These are phyloP conservation scores for Xylariaceae sp. DNA, from an alignment of 2,329 filamentous ascomycete species.

Conservation along the genomic window DNA sequence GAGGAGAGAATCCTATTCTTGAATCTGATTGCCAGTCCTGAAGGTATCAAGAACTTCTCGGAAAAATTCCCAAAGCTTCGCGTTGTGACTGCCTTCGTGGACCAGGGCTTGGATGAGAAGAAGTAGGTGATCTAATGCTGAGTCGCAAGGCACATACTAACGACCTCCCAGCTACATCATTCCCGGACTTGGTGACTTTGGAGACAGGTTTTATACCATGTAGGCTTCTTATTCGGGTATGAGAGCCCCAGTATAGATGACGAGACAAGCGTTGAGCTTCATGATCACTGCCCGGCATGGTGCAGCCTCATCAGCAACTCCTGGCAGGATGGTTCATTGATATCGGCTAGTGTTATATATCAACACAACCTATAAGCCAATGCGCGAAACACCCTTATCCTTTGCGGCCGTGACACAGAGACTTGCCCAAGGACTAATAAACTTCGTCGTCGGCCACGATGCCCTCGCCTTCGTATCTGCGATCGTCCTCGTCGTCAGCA, in stretches of 20 bases:
- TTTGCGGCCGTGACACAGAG: too few relatives aligned
- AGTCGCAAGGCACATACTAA: slow-evolving; percentile 24
- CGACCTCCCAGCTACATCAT: slow-evolving; percentile 73
- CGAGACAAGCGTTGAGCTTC: too few relatives aligned
- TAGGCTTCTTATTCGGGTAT: too few relatives aligned
- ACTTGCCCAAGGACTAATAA: slow-evolving; percentile 38
- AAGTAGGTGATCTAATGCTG: slow-evolving; percentile 55
- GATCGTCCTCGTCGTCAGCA: slow-evolving; percentile 43
- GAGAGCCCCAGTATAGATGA: too few relatives aligned
- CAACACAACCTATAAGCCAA: too few relatives aligned
- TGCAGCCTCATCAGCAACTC: too few relatives aligned
- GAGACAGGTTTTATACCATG: slow-evolving; percentile 91
- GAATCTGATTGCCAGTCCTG: slow-evolving; percentile 94
- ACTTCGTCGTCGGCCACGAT: slow-evolving; percentile 50
- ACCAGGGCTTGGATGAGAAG: slow-evolving; percentile 93
- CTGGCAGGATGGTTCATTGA: too few relatives aligned
- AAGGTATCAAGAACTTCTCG: slow-evolving; percentile 84
- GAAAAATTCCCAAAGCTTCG: slow-evolving; percentile 81
- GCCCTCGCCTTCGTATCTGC: slow-evolving; percentile 45
- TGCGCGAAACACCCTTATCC: too few relatives aligned
- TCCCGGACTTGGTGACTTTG: slow-evolving; percentile 89
- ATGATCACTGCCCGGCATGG: too few relatives aligned
- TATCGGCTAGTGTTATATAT: too few relatives aligned
- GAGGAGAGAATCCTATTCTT: slow-evolving; percentile 94
- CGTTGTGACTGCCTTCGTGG: slow-evolving; percentile 92